Conservation (phyloP, 2,329 filamentous ascomycete species). For the Colletotrichum filicis region DNA sequence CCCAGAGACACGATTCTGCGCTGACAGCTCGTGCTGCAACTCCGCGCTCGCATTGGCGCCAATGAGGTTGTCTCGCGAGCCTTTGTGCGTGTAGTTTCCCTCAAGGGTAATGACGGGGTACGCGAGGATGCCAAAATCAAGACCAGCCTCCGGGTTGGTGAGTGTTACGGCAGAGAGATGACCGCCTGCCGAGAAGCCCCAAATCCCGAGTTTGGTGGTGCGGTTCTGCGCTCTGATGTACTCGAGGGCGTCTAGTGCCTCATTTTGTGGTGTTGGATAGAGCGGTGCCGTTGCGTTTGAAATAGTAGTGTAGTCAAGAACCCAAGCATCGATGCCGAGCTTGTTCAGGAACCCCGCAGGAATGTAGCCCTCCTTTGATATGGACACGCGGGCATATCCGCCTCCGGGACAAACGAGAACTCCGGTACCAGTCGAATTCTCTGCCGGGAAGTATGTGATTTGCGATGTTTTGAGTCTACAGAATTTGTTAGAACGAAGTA, state of each 20-base stretch:
- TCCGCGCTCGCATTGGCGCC: constrained; percentile 35
- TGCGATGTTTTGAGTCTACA: constrained; percentile 19
- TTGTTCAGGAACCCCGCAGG: constrained; percentile 34
- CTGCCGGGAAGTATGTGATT: constrained; percentile 25
- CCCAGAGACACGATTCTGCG: constrained; percentile 40
- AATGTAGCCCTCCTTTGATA: constrained; percentile 32
- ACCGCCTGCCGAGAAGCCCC: constrained; percentile 40
- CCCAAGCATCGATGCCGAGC: constrained; percentile 37
- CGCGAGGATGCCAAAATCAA: constrained; percentile 39
- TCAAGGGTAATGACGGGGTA: constrained; percentile 40
- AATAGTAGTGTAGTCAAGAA: constrained; percentile 36
- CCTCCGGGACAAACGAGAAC: constrained; percentile 38
- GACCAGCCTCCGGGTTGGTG: constrained; percentile 33
- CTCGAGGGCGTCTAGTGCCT: constrained; percentile 36
- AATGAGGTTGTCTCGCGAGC: constrained; percentile 38
- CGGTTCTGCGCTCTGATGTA: constrained; percentile 35
- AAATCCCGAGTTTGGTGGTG: constrained; percentile 38
- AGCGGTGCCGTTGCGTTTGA: constrained; percentile 34
- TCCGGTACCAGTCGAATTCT: constrained; percentile 29
- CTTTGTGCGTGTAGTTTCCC: constrained; percentile 28
- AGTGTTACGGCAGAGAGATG: constrained; percentile 38
- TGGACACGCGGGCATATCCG: constrained; percentile 33
- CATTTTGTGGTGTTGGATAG: constrained; percentile 35
- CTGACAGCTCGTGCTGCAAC: constrained; percentile 36
- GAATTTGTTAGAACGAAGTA: neutral